Evolutionary conservation across 1,284 basidiomycete genomes (phyloP).

Genomic region (Irpex lacteus): DNA sequence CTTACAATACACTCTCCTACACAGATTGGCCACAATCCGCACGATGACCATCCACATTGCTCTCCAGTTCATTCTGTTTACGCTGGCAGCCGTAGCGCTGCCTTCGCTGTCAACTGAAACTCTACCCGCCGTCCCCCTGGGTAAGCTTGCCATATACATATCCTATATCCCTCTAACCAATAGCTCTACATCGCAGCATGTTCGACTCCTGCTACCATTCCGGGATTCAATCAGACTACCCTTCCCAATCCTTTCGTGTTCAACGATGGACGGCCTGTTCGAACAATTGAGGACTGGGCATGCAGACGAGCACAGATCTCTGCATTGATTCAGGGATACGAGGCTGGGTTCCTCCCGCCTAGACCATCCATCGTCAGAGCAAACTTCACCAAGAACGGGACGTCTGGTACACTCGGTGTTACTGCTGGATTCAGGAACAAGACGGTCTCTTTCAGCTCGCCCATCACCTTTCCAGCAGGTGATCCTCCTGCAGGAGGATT

Average conservation of each 20-base stretch:
- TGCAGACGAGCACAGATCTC: constrained; percentile 48
- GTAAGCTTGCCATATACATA: not conserved
- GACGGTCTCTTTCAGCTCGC: constrained; percentile 42
- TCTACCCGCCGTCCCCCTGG: not conserved
- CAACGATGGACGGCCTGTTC: constrained; percentile 36
- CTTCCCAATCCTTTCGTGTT: constrained; percentile 53
- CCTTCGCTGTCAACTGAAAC: too few relatives aligned
- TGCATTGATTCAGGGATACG: constrained; percentile 45
- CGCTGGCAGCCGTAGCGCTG: not conserved
- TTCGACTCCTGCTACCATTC: constrained; percentile 22
- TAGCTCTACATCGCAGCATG: constrained; percentile 8
- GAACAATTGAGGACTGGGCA: constrained; percentile 41
- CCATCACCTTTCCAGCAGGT: constrained; percentile 41
- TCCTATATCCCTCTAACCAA: not conserved
- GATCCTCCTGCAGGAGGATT: constrained; percentile 37
- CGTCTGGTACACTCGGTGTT: constrained; percentile 37
- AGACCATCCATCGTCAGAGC: constrained; percentile 39
- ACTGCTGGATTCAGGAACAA: constrained; percentile 38
- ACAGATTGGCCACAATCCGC: not conserved
- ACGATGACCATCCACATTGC: not conserved
- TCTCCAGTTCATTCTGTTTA: not conserved
- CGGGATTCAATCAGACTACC: constrained; percentile 32
- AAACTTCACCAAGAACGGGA: constrained; percentile 35
- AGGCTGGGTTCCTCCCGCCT: constrained; percentile 45
- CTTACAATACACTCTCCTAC: not conserved